Conservation (phyloP, 805 yeast species). For the Saccharomyces mikatae region DNA sequence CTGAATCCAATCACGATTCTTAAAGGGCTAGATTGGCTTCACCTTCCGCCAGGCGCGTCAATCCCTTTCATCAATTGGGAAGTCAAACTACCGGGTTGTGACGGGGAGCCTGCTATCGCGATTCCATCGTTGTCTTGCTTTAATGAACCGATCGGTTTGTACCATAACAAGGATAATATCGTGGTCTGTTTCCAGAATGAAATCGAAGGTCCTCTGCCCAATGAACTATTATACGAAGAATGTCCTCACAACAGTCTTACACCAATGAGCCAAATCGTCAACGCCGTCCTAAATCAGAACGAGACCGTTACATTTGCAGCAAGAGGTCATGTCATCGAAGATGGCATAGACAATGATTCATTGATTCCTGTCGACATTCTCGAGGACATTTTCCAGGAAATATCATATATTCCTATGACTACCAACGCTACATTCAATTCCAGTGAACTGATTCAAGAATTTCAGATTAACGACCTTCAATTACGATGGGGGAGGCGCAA, state of each 20-base stretch:
- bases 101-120: conserved; percentile 21
- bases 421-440: conserved; percentile 19
- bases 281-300: conserved; percentile 16
- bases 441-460: conserved; percentile 28
- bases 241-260: conserved; percentile 17
- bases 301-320: conserved; percentile 14
- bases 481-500: conserved; percentile 25
- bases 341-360: neutral
- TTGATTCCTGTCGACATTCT: conserved; percentile 14
- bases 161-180: neutral
- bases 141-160: conserved; percentile 8
- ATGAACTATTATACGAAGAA: conserved; percentile 19
- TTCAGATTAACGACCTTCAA: conserved; percentile 32
- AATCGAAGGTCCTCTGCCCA: conserved; percentile 23
- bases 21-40: conserved; percentile 10
- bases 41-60: conserved; percentile 7
- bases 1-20: conserved; percentile 19
- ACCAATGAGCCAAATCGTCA: conserved; percentile 25
- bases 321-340: conserved; percentile 9
- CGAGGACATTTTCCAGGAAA: conserved; percentile 9
- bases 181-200: conserved; percentile 6
- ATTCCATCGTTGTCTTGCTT: conserved; percentile 21
- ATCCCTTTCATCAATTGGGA: conserved; percentile 35
- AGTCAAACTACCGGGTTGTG: conserved; percentile 33
- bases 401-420: conserved; percentile 15